These are phyloP conservation scores for Exophiala mesophila DNA, from an alignment of 2,329 filamentous ascomycete genomes.

Conservation along the genomic window DNA sequence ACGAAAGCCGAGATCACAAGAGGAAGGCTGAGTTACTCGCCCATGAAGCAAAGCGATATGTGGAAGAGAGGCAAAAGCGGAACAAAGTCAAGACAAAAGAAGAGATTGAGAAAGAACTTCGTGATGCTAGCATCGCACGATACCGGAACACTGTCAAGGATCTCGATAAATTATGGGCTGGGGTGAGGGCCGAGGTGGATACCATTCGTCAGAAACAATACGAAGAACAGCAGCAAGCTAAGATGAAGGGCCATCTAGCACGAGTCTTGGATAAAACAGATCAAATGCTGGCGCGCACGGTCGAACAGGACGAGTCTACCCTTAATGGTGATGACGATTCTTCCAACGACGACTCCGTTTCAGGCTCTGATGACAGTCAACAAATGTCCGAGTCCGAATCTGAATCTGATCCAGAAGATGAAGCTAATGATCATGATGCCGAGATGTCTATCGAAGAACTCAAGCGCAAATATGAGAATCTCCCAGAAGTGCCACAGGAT, in stretches of 20 bases:
- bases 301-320: constrained; percentile 18
- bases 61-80: constrained; percentile 63
- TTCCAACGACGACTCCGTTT: constrained; percentile 33
- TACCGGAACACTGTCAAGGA: constrained; percentile 69
- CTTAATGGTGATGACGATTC: constrained; percentile 34
- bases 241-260: constrained; percentile 47
- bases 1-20: constrained; percentile 66
- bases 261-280: constrained; percentile 50
- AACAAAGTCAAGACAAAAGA: constrained; percentile 43
- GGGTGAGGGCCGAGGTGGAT: constrained; percentile 55
- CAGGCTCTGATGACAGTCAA: constrained; percentile 34
- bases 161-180: constrained; percentile 56
- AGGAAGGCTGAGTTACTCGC: constrained; percentile 23
- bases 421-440: constrained; percentile 41
- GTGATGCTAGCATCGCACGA: constrained; percentile 59
- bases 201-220: constrained; percentile 52
- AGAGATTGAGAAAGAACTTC: constrained; percentile 74
- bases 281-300: constrained; percentile 50
- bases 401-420: constrained; percentile 41
- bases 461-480: constrained; percentile 43
- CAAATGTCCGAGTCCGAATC: constrained; percentile 44
- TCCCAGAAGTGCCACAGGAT: constrained; percentile 27
- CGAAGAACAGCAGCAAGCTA: constrained; percentile 56
- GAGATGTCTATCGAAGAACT: constrained; percentile 44
- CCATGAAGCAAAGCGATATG: constrained; percentile 33